Conservation (phyloP, 257 asterid species). For the Solanum microdontum region DNA sequence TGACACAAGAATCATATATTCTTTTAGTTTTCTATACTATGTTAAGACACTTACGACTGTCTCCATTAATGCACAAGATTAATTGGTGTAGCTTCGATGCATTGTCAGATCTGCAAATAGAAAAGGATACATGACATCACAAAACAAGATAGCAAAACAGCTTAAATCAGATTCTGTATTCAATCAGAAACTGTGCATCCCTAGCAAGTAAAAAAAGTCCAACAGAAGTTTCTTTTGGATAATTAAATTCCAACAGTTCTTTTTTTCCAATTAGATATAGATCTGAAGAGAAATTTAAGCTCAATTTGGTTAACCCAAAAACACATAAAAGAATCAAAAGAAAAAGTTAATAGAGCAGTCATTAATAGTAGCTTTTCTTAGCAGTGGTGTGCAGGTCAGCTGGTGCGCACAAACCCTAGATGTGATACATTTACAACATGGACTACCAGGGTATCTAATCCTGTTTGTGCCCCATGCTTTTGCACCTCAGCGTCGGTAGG, state of each 20-base stretch:
- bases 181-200: not conserved
- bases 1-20: not conserved
- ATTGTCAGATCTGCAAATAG: conserved; percentile 21
- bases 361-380: not conserved
- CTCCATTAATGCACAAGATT: conserved; percentile 31
- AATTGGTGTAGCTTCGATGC: conserved; percentile 9
- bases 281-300: not conserved
- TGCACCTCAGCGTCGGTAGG: not conserved
- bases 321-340: not conserved
- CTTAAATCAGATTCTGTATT: not conserved
- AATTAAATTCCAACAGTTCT: not conserved
- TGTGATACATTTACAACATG: not conserved
- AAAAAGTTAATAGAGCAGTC: not conserved
- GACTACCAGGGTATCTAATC: not conserved
- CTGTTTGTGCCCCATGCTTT: not conserved
- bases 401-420: not conserved
- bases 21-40: not conserved
- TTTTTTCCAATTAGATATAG: not conserved
- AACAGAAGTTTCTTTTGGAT: not conserved
- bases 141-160: not conserved
- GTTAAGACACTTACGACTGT: conserved; percentile 35
- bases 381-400: not conserved
- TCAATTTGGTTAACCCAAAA: not conserved
- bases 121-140: not conserved
- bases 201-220: not conserved